These are phyloP conservation scores for Ascodesmis nigricans DNA, from an alignment of 495 filamentous ascomycete species.

Conservation along the genomic window DNA sequence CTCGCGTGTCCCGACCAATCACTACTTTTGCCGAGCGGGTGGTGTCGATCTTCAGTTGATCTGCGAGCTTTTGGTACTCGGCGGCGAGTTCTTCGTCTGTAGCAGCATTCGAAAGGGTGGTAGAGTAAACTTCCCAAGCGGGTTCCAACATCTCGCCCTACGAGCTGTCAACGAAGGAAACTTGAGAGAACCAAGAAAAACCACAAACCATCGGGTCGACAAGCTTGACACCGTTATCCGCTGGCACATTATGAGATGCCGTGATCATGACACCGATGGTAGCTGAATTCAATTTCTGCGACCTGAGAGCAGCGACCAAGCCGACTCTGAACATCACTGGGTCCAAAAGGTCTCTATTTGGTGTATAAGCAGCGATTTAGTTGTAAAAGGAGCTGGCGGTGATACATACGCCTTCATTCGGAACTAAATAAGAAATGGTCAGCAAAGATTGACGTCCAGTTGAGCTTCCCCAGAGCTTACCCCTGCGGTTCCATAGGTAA, in stretches of 20 bases:
- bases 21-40: slow-evolving; percentile 53
- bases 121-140: slow-evolving; percentile 78
- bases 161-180: slow-evolving; percentile 3
- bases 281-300: slow-evolving; percentile 65
- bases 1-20: slow-evolving; percentile 78
- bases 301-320: slow-evolving; percentile 72
- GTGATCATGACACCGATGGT: slow-evolving; percentile 98
- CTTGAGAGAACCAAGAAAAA: slow-evolving; percentile 1
- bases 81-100: slow-evolving; percentile 50
- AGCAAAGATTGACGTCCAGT: slow-evolving; percentile 9
- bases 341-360: slow-evolving; percentile 42
- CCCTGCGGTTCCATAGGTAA: slow-evolving; percentile 89
- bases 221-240: slow-evolving; percentile 95
- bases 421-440: slow-evolving; percentile 29
- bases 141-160: slow-evolving; percentile 90
- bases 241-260: slow-evolving; percentile 88
- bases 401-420: slow-evolving; percentile 54
- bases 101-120: slow-evolving; percentile 62
- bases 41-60: slow-evolving; percentile 51
- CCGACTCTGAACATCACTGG: slow-evolving; percentile 81
- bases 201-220: slow-evolving; percentile 68
- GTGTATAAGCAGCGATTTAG: slow-evolving; percentile 25
- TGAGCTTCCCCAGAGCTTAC: slow-evolving; percentile 26
- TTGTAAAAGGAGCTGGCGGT: slow-evolving; percentile 19
- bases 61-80: slow-evolving; percentile 48